phyloP scores from a whole-genome alignment of 805 yeast genomes.

The Sugiyamaella americana region DNA sequence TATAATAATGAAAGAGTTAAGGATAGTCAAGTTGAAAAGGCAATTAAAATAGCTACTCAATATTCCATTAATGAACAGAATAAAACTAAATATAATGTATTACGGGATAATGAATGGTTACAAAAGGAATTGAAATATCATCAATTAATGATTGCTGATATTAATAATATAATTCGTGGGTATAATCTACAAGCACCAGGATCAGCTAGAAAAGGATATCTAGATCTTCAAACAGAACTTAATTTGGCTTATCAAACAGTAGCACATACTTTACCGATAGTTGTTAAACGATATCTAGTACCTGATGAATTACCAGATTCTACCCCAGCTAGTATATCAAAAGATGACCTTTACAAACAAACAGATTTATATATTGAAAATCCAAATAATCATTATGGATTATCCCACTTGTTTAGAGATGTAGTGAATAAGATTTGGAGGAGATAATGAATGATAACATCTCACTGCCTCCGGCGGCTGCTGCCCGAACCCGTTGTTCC shows the following conservation, averaged over 20 bases:
- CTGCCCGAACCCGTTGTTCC: too few relatives aligned
- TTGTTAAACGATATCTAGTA: conserved; percentile 9
- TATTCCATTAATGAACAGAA: conserved; percentile 12
- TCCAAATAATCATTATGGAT: conserved; percentile 28
- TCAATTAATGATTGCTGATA: conserved; percentile 32
- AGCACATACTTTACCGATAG: conserved; percentile 18
- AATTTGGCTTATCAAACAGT: conserved; percentile 35
- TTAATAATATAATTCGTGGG: conserved; percentile 49
- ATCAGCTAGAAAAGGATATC: conserved; percentile 52
- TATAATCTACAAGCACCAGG: conserved; percentile 61
- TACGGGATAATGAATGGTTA: conserved; percentile 36
- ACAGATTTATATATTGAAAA: conserved; percentile 20
- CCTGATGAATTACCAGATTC: conserved; percentile 2
- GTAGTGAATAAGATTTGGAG: conserved; percentile 4
- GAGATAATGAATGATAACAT: background rate
- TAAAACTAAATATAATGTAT: background rate
- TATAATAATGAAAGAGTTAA: background rate
- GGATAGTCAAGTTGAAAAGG: background rate
- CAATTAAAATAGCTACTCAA: conserved; percentile 9
- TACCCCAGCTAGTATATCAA: background rate
- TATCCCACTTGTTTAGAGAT: conserved; percentile 23
- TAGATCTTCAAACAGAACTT: conserved; percentile 41
- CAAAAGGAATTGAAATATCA: conserved; percentile 29
- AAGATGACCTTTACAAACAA: conserved; percentile 1
- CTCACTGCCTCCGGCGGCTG: background rate